Conservation (phyloP, 805 yeast genomes). For the Starmerella davenportii region DNA sequence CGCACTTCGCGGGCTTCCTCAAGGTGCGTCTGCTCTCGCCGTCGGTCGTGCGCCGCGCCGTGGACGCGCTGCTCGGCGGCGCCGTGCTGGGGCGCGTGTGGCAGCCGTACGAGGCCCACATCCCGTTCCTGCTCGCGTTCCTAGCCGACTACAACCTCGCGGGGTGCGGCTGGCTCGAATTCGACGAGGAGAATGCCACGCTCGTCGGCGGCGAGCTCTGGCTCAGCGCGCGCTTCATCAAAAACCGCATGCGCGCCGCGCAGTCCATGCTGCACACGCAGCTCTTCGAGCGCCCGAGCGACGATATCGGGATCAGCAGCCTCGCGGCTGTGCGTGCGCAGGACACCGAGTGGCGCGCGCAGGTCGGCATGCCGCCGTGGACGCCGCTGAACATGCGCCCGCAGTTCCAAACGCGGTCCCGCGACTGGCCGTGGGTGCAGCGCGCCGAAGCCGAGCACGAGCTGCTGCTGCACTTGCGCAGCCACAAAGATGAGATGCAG, state of each 20-base stretch:
- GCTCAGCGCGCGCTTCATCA: background rate
- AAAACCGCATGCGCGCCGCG: slow-evolving; percentile 32
- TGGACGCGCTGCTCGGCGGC: slow-evolving; percentile 33
- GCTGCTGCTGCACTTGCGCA: too few species aligned
- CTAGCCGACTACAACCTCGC: slow-evolving; percentile 64
- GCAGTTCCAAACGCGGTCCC: slow-evolving; percentile 1
- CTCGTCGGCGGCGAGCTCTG: background rate
- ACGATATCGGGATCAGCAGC: slow-evolving; percentile 8
- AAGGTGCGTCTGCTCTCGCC: slow-evolving; percentile 58
- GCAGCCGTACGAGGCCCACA: slow-evolving; percentile 61
- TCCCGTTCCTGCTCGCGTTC: slow-evolving; percentile 62
- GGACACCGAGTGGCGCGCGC: slow-evolving; percentile 4
- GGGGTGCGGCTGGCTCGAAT: slow-evolving; percentile 63
- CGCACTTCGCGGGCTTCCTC: slow-evolving; percentile 44
- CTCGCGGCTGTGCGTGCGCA: background rate
- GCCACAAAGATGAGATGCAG: too few species aligned
- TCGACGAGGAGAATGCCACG: slow-evolving; percentile 15
- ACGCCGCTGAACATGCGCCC: slow-evolving; percentile 5
- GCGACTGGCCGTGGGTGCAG: slow-evolving; percentile 12
- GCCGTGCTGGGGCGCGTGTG: slow-evolving; percentile 24
- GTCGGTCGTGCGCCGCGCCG: slow-evolving; percentile 34
- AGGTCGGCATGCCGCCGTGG: slow-evolving; percentile 6
- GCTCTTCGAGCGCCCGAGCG: slow-evolving; percentile 21
- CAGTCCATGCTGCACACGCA: slow-evolving; percentile 32
- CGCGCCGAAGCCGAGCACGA: background rate